phyloP scores from a whole-genome alignment of 2,329 filamentous ascomycete genomes.

The Arthrinium puccinioides region DNA sequence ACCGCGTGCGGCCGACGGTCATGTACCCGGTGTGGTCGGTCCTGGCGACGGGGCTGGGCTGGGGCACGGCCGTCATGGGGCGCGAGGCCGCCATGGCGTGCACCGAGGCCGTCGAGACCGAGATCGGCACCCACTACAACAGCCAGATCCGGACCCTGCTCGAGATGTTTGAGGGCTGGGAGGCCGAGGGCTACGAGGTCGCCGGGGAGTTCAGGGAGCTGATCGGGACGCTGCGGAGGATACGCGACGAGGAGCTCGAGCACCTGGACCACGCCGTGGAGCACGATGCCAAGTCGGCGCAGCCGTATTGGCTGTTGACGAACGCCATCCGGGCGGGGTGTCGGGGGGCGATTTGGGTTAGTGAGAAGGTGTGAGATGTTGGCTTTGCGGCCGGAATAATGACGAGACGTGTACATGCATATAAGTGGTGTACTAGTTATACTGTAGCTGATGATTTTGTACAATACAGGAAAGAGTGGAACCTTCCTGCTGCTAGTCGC shows the following conservation, averaged over 20 bases:
- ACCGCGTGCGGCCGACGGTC: constrained; percentile 85
- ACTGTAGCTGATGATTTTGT: no score
- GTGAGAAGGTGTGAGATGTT: constrained; percentile 57
- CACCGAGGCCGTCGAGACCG: constrained; percentile 96
- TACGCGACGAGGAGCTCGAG: constrained; percentile 93
- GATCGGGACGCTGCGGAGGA: constrained; percentile 67
- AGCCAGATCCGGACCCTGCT: constrained; percentile 77
- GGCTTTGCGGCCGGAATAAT: no score
- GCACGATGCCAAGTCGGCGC: constrained; percentile 84
- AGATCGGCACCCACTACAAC: constrained; percentile 96
- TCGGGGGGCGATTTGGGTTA: constrained; percentile 87
- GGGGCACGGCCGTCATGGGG: constrained; percentile 82
- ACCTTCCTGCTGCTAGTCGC: no score
- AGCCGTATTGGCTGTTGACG: constrained; percentile 83
- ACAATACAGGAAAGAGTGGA: no score
- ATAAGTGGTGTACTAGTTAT: no score
- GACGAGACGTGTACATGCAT: no score
- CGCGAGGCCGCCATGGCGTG: constrained; percentile 97
- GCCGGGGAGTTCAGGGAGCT: constrained; percentile 71
- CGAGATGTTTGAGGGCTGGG: constrained; percentile 72
- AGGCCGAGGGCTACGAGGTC: constrained; percentile 70
- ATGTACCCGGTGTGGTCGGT: constrained; percentile 87
- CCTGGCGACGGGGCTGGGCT: constrained; percentile 75
- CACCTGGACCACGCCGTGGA: constrained; percentile 93
- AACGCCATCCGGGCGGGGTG: constrained; percentile 86